phyloP scores from a whole-genome alignment of 257 asterid species.

The Solanum etuberosum region DNA sequence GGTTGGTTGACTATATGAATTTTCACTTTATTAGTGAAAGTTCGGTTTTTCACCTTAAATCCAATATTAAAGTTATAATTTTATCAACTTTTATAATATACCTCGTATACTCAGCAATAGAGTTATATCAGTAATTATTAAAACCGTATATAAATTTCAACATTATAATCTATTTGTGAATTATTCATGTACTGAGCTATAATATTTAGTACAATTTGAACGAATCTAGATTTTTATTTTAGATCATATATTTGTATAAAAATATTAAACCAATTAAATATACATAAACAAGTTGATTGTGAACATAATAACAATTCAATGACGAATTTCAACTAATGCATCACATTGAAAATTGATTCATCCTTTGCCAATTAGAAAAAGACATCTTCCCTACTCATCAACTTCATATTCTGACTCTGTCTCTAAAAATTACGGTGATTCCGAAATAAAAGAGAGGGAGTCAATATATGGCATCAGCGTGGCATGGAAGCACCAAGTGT shows the following conservation, averaged over 20 bases:
- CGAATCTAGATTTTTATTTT: not conserved
- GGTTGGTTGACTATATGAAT: no score
- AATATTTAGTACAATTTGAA: no score
- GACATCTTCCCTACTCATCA: not conserved
- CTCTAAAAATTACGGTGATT: not conserved
- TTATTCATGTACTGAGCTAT: no score
- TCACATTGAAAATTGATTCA: not conserved
- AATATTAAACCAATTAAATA: not conserved
- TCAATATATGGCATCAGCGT: conserved; percentile 8
- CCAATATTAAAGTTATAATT: not conserved
- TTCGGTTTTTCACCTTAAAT: not conserved
- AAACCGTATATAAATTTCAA: not conserved
- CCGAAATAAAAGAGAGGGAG: not conserved
- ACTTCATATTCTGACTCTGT: not conserved
- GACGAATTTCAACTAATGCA: not conserved
- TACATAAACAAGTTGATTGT: not conserved
- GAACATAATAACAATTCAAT: not conserved
- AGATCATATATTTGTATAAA: no score
- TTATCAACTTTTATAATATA: no score
- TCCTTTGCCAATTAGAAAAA: not conserved
- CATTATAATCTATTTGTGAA: not conserved
- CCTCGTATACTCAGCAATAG: not conserved
- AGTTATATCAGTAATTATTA: not conserved
- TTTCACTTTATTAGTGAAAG: not conserved
- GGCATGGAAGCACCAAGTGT: conserved; percentile 13